Conservation (phyloP, 2,329 filamentous ascomycete species). For the Ophiocordyceps camponoti-floridani region DNA sequence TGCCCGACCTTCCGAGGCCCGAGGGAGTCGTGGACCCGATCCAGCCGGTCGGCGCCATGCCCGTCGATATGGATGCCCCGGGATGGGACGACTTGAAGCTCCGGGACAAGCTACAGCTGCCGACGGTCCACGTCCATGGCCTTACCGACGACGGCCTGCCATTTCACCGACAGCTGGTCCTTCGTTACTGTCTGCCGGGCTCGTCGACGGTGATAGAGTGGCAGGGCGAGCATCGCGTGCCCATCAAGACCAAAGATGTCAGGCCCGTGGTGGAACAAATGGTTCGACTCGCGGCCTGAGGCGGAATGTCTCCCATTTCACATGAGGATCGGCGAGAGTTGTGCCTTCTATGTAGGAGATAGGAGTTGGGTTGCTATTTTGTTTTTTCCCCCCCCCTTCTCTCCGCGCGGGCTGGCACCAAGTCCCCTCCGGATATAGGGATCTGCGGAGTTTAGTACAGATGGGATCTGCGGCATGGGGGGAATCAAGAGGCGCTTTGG, state of each 20-base stretch:
- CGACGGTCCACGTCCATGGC: slow-evolving; percentile 12
- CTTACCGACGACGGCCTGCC: slow-evolving; percentile 39
- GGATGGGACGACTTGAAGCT: slow-evolving; percentile 1
- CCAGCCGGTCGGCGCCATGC: not conserved
- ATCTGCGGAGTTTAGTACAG: not conserved
- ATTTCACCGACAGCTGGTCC: slow-evolving; percentile 20
- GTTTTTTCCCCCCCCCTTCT: not conserved
- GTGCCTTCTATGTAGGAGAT: not conserved
- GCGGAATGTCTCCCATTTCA: not conserved
- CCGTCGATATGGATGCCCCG: not conserved
- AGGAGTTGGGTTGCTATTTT: not conserved
- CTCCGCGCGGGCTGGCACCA: not conserved
- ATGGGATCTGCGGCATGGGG: not conserved
- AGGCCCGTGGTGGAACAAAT: not conserved
- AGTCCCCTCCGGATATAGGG: not conserved
- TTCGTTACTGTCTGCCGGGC: not conserved
- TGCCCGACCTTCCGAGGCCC: slow-evolving; percentile 1
- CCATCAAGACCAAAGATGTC: slow-evolving; percentile 1
- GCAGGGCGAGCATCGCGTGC: slow-evolving; percentile 1
- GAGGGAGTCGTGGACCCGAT: not conserved
- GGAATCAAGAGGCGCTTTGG: not conserved
- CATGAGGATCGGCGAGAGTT: not conserved
- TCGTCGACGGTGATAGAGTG: slow-evolving; percentile 1
- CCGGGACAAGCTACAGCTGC: slow-evolving; percentile 2
- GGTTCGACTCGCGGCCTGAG: not conserved